Evolutionary conservation across 495 filamentous ascomycete genomes (phyloP).

Genomic region (Chaetomium tenue): DNA sequence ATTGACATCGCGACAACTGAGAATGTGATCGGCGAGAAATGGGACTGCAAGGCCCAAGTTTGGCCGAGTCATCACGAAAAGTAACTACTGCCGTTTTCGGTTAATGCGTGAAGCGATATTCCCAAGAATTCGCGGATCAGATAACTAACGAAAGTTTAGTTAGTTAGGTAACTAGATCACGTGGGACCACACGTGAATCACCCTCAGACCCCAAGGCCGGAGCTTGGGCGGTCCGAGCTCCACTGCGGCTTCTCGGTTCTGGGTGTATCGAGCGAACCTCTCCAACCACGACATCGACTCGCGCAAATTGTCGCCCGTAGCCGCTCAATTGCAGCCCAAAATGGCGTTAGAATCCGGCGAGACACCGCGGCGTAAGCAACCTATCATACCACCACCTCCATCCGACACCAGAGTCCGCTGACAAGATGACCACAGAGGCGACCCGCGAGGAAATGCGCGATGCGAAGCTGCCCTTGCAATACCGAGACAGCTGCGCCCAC

Average conservation of each 20-base stretch:
- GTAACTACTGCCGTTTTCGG: not conserved
- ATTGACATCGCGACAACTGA: too few species aligned
- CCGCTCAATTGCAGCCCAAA: conserved; percentile 33
- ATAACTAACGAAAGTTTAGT: too few species aligned
- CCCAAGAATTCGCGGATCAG: not conserved
- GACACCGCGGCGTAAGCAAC: conserved; percentile 39
- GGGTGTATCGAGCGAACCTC: not conserved
- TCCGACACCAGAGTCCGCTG: conserved; percentile 10
- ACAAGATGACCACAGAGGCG: conserved; percentile 50
- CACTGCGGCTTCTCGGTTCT: not conserved
- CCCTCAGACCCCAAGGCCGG: not conserved
- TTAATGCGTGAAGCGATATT: not conserved
- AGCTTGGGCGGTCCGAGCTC: not conserved
- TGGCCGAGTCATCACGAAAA: too few species aligned
- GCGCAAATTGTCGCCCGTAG: conserved; percentile 32
- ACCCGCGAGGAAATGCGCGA: conserved; percentile 89
- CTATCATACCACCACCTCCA: not conserved
- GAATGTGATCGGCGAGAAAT: too few species aligned
- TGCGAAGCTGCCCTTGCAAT: conserved; percentile 81
- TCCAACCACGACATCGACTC: conserved; percentile 18
- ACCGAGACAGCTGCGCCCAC: conserved; percentile 91
- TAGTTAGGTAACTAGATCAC: too few species aligned
- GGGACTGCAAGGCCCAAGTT: too few species aligned
- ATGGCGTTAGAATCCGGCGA: conserved; percentile 40
- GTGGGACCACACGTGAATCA: not conserved